phyloP scores from a whole-genome alignment of 495 filamentous ascomycete genomes.

The Alectoria sarmentosa region DNA sequence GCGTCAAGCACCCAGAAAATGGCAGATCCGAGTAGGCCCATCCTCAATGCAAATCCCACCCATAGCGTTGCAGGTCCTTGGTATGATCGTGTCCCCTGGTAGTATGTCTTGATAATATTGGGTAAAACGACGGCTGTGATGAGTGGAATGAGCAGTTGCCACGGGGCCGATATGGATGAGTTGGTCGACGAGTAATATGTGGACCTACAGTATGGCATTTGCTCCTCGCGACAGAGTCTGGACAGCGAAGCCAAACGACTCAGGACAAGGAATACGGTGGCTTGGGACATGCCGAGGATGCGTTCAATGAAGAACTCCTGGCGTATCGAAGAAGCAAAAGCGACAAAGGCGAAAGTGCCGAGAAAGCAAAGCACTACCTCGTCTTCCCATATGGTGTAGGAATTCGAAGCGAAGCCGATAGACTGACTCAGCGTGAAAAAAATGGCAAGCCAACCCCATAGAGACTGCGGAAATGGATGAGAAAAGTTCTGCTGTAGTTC shows the following conservation, averaged over 20 bases:
- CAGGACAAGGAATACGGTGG: constrained; percentile 73
- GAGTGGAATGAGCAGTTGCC: constrained; percentile 81
- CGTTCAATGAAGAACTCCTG: constrained; percentile 55
- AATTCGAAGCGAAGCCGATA: constrained; percentile 90
- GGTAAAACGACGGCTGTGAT: constrained; percentile 66
- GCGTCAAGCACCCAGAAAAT: constrained; percentile 87
- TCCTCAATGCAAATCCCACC: constrained; percentile 74
- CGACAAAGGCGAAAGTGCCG: constrained; percentile 71
- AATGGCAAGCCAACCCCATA: constrained; percentile 83
- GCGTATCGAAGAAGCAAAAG: constrained; percentile 66
- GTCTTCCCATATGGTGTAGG: constrained; percentile 98
- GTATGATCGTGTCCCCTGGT: constrained; percentile 69
- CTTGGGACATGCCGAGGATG: constrained; percentile 72
- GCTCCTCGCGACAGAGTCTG: constrained; percentile 91
- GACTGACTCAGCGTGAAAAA: constrained; percentile 77
- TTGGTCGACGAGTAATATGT: constrained; percentile 91
- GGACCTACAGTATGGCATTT: constrained; percentile 93
- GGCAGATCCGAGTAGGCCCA: constrained; percentile 66
- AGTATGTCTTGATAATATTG: constrained; percentile 68
- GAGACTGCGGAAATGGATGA: constrained; percentile 58
- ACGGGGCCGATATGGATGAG: constrained; percentile 86
- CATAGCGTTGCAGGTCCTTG: constrained; percentile 75
- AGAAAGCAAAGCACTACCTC: constrained; percentile 90
- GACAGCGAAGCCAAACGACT: constrained; percentile 80
- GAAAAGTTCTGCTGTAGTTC: constrained; percentile 40